phyloP scores from a whole-genome alignment of 2,329 filamentous ascomycete genomes.

The Claviceps quebecensis region DNA sequence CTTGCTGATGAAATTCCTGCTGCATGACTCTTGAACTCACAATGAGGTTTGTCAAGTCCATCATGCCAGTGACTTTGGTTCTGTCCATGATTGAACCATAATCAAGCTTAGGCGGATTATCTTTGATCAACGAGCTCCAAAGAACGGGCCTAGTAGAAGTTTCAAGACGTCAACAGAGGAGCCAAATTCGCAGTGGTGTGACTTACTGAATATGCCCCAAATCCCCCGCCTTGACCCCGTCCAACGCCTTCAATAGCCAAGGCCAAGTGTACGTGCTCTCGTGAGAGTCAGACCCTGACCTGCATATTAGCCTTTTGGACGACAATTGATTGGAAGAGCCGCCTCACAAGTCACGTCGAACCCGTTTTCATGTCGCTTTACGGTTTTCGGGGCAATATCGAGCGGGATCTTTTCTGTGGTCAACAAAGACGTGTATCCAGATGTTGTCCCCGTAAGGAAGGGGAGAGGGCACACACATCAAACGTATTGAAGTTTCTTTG shows the following conservation, averaged over 20 bases:
- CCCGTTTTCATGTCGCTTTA: constrained; percentile 15
- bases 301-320: not conserved
- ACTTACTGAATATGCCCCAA: constrained; percentile 9
- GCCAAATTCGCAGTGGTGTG: not conserved
- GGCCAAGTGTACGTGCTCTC: constrained; percentile 50
- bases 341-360: constrained; percentile 22
- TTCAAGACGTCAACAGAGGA: not conserved
- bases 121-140: constrained; percentile 20
- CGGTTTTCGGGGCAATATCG: constrained; percentile 15
- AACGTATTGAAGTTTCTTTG: constrained; percentile 30
- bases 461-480: constrained; percentile 13
- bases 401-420: constrained; percentile 16
- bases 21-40: constrained; percentile 24
- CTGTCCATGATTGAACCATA: constrained; percentile 46
- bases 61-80: constrained; percentile 35
- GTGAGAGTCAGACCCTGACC: constrained; percentile 56
- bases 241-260: constrained; percentile 22
- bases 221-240: constrained; percentile 21
- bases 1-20: not conserved
- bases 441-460: not conserved
- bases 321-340: too few species aligned
- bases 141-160: constrained; percentile 2
- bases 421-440: not conserved
- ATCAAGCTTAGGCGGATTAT: constrained; percentile 41
- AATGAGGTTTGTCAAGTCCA: constrained; percentile 50